Evolutionary conservation across 2,329 filamentous ascomycete species (phyloP).

Genomic region (Aureobasidium sp.): DNA sequence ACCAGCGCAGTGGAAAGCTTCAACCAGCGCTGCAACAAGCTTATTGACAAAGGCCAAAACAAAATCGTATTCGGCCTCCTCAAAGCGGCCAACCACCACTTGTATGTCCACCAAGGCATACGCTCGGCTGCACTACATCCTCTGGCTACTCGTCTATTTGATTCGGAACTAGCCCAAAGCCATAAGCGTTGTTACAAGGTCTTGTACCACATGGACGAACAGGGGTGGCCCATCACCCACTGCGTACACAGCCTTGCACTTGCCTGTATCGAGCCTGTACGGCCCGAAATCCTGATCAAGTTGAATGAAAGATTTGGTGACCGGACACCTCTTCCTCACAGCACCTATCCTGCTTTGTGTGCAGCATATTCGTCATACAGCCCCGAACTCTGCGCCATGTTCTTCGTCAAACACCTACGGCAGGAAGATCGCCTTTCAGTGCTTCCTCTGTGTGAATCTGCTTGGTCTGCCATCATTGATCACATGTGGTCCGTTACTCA

Average conservation of each 20-base stretch:
- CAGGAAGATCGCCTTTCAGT: background rate
- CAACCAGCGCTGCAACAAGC: background rate
- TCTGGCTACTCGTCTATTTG: background rate
- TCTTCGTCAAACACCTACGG: background rate
- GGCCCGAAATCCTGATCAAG: background rate
- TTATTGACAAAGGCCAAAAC: background rate
- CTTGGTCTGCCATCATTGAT: conserved; percentile 3
- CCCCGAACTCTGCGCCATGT: background rate
- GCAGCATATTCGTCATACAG: background rate
- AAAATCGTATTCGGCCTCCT: background rate
- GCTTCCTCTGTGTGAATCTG: background rate
- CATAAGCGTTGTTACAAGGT: background rate
- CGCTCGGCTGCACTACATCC: background rate
- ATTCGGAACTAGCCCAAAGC: background rate
- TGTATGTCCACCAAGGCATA: background rate
- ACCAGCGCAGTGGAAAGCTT: background rate
- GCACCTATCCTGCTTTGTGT: conserved; percentile 1
- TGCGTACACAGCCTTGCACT: background rate
- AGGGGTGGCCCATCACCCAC: background rate
- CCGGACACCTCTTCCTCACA: background rate
- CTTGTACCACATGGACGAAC: background rate
- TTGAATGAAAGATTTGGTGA: background rate
- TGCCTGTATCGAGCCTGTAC: background rate
- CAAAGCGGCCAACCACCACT: background rate
- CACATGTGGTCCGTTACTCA: conserved; percentile 1